Conservation (phyloP, 1,139 yeast species). For the Candida sanyaensis region DNA sequence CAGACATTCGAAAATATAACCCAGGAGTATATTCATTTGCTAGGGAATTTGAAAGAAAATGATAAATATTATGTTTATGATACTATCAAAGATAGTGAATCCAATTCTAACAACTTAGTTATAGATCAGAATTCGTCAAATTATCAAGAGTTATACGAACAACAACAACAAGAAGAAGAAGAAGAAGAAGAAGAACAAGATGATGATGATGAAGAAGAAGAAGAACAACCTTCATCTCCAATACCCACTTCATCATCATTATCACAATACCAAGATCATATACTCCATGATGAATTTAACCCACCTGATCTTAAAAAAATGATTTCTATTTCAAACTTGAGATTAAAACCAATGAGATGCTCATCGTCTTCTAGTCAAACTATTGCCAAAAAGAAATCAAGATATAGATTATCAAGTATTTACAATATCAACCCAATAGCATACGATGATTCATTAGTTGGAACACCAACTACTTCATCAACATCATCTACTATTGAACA, state of each 20-base stretch:
- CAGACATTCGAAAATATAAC: conserved; percentile 52
- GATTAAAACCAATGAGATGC: conserved; percentile 44
- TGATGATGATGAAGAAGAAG: too few species aligned
- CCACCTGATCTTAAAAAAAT: conserved; percentile 22
- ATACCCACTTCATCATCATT: neutral
- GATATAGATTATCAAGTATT: conserved; percentile 39
- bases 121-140: too few species aligned
- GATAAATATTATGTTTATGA: conserved; percentile 11
- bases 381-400: conserved; percentile 43
- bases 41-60: conserved; percentile 14
- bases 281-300: conserved; percentile 1
- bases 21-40: conserved; percentile 46
- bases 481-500: conserved; percentile 5
- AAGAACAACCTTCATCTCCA: conserved; percentile 1
- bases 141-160: too few species aligned
- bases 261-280: too few species aligned
- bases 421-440: conserved; percentile 42
- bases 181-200: too few species aligned
- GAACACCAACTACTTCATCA: conserved; percentile 8
- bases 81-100: too few species aligned
- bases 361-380: conserved; percentile 19
- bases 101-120: too few species aligned
- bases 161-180: conserved; percentile 10
- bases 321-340: conserved; percentile 39
- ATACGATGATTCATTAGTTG: conserved; percentile 15